Conservation (phyloP, 2,329 filamentous ascomycete species). For the Chlorencoelia australis region DNA sequence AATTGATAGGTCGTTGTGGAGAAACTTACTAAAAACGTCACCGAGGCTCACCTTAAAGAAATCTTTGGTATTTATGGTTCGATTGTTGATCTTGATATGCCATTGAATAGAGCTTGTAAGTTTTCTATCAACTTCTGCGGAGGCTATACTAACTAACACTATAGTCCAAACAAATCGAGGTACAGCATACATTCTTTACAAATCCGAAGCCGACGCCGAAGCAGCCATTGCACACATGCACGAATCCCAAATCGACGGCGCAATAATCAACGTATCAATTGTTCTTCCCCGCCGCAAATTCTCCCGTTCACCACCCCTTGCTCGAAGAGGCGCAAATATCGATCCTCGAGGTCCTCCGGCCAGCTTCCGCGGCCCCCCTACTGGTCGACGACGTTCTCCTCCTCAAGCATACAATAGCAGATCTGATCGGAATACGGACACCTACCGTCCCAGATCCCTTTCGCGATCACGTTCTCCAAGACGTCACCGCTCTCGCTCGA, state of each 20-base stretch:
- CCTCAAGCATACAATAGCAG: slow-evolving; percentile 18
- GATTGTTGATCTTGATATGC: slow-evolving; percentile 81
- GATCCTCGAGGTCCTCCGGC: slow-evolving; percentile 36
- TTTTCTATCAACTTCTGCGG: slow-evolving; percentile 3
- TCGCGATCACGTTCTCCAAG: slow-evolving; percentile 34
- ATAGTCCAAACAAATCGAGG: slow-evolving; percentile 82
- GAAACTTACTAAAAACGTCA: slow-evolving; percentile 90
- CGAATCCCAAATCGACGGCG: slow-evolving; percentile 59
- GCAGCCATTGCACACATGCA: slow-evolving; percentile 93
- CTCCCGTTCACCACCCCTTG: slow-evolving; percentile 65
- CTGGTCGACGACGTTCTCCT: slow-evolving; percentile 20
- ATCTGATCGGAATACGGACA: slow-evolving; percentile 24
- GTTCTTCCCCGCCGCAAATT: slow-evolving; percentile 46
- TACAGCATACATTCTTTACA: slow-evolving; percentile 84
- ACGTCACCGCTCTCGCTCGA: slow-evolving; percentile 29
- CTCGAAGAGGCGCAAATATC: slow-evolving; percentile 51
- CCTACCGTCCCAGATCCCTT: slow-evolving; percentile 28
- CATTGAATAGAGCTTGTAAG: slow-evolving; percentile 77
- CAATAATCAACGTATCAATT: slow-evolving; percentile 28
- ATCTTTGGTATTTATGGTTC: slow-evolving; percentile 85
- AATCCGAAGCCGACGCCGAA: slow-evolving; percentile 69
- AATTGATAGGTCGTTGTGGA: slow-evolving; percentile 76
- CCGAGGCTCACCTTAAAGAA: slow-evolving; percentile 75
- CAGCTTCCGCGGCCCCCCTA: slow-evolving; percentile 18
- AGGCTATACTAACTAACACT: slow-evolving; percentile 15